Percentiles rank a stretch among this genome's conserved stretches.
These are phyloP conservation scores for Ganoderma sinense DNA, from an alignment of 1,284 basidiomycete species.

Conservation along the genomic window DNA sequence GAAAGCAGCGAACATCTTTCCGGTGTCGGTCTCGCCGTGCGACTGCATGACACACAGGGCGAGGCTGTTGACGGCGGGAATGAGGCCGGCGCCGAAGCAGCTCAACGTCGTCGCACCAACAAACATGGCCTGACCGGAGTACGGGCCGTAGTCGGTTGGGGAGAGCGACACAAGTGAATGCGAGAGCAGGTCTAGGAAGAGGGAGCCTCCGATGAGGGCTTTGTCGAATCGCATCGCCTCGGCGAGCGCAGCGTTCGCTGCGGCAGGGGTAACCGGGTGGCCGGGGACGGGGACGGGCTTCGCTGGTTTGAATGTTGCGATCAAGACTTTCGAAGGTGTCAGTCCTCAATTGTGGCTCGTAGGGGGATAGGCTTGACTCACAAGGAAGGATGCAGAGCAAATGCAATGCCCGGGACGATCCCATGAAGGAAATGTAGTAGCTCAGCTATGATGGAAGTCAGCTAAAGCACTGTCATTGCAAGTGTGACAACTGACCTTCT, in stretches of 20 bases:
- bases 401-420: constrained; percentile 56
- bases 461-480: background rate
- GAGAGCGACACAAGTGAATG: constrained; percentile 63
- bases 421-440: constrained; percentile 67
- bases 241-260: constrained; percentile 48
- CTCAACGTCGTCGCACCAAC: constrained; percentile 66
- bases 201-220: constrained; percentile 61
- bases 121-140: constrained; percentile 43
- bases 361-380: constrained; percentile 40
- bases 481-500: constrained; percentile 45
- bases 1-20: constrained; percentile 73
- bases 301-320: constrained; percentile 55
- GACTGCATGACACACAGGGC: constrained; percentile 72
- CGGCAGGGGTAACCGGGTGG: constrained; percentile 18
- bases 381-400: constrained; percentile 65
- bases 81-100: constrained; percentile 65
- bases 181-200: constrained; percentile 71
- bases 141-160: constrained; percentile 43
- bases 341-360: constrained; percentile 1
- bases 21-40: constrained; percentile 47
- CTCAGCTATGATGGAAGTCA: constrained; percentile 51
- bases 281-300: constrained; percentile 25
- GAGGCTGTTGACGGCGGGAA: constrained; percentile 74
- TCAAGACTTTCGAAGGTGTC: constrained; percentile 46
- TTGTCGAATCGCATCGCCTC: constrained; percentile 78